phyloP scores from a whole-genome alignment of 345 rosid species.

The Mercurialis annua region DNA sequence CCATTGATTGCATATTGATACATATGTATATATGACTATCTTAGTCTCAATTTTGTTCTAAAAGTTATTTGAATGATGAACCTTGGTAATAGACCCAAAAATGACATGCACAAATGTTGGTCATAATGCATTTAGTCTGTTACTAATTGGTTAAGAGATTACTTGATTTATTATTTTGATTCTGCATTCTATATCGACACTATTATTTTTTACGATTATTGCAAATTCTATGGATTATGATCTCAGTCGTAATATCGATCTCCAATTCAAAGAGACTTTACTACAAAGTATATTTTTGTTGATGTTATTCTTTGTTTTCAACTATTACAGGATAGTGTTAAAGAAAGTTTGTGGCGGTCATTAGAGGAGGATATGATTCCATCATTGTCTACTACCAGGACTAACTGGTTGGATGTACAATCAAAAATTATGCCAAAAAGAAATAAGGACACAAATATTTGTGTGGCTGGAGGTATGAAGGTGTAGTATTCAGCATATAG shows the following conservation, averaged over 20 bases:
- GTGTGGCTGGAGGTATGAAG: conserved; percentile 97
- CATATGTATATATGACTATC: not conserved
- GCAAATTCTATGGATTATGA: not conserved
- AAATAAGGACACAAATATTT: conserved; percentile 69
- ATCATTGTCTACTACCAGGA: conserved; percentile 59
- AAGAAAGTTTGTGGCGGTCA: conserved; percentile 76
- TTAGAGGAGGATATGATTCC: conserved; percentile 92
- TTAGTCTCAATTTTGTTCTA: not conserved
- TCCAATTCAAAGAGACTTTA: conserved; percentile 3
- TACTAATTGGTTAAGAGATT: not conserved
- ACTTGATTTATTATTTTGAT: not conserved
- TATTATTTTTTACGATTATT: not conserved
- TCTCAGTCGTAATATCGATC: not conserved
- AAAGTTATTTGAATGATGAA: not conserved
- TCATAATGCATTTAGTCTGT: not conserved
- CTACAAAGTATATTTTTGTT: conserved; percentile 15
- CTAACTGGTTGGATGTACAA: conserved; percentile 94
- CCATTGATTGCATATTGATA: not conserved
- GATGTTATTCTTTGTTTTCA: conserved; percentile 10
- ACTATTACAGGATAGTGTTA: conserved; percentile 55
- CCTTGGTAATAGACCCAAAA: not conserved
- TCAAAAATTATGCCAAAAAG: conserved; percentile 66
- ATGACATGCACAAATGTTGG: not conserved
- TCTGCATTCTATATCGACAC: not conserved
- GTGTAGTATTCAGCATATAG: conserved; percentile 27